phyloP scores from a whole-genome alignment of 164 flowering plant genomes.

The Cinnamomum chago region DNA sequence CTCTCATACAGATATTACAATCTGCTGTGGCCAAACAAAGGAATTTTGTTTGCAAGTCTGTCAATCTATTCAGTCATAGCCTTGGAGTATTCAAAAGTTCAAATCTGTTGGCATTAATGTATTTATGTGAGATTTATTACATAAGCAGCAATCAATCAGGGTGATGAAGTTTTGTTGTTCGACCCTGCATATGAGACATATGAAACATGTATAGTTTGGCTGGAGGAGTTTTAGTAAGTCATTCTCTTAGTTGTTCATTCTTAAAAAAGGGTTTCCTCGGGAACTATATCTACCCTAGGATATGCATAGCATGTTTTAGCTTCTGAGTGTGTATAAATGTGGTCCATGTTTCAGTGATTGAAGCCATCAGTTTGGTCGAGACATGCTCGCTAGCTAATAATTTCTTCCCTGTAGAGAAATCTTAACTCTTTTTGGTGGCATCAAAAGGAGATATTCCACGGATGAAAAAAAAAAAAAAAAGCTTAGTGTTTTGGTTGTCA shows the following conservation, averaged over 20 bases:
- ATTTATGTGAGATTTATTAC: neutral
- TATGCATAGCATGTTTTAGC: too few species aligned
- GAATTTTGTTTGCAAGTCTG: conserved; percentile 75
- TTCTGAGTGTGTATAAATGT: too few species aligned
- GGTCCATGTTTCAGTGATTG: too few species aligned
- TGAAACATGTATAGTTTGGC: conserved; percentile 61
- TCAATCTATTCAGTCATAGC: neutral
- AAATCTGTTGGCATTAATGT: too few species aligned
- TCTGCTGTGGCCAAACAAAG: conserved; percentile 80
- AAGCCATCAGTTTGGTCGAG: too few species aligned
- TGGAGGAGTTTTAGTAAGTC: conserved; percentile 77
- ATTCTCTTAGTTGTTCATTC: neutral
- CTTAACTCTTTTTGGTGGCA: too few species aligned
- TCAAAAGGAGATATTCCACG: too few species aligned
- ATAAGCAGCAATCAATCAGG: conserved; percentile 50
- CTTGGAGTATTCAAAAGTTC: neutral
- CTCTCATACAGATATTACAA: conserved; percentile 56
- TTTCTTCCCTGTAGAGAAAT: too few species aligned
- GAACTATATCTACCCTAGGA: neutral
- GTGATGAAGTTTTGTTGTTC: conserved; percentile 77
- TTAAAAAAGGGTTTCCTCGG: neutral
- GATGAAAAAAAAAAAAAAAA: too few species aligned
- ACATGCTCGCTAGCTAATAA: too few species aligned
- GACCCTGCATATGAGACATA: conserved; percentile 79
- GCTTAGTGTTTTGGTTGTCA: too few species aligned